A percentile compares a stretch with the other conserved stretches of the same genome.
phyloP scores from a whole-genome alignment of 1,284 basidiomycete genomes.

The Leccinum fallax region DNA sequence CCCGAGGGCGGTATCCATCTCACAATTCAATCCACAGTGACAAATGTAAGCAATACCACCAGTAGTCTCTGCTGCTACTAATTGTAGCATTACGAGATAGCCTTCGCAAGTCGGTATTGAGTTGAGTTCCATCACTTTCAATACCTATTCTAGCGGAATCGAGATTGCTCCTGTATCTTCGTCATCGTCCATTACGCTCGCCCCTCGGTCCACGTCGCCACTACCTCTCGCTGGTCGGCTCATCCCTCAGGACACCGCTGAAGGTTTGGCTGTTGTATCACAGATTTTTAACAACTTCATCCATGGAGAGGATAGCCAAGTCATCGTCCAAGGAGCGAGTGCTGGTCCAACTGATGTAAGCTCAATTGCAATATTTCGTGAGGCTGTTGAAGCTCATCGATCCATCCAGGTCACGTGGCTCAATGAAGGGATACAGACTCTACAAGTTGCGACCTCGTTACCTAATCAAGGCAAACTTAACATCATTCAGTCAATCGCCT shows the following conservation, averaged over 20 bases:
- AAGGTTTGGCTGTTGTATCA: constrained; percentile 64
- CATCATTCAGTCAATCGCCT: constrained; percentile 66
- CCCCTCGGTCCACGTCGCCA: constrained; percentile 55
- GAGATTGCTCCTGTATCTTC: constrained; percentile 60
- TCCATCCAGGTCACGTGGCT: constrained; percentile 65
- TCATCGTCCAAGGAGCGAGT: constrained; percentile 63
- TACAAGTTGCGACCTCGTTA: constrained; percentile 62
- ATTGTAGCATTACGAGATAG: constrained; percentile 32
- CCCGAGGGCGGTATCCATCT: constrained; percentile 76
- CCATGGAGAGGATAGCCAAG: constrained; percentile 63
- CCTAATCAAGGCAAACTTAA: constrained; percentile 66
- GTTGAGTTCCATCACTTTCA: constrained; percentile 64
- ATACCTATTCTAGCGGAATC: constrained; percentile 54
- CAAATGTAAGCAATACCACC: constrained; percentile 50
- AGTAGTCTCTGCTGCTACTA: constrained; percentile 7
- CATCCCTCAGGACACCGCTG: constrained; percentile 56
- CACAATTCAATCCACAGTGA: constrained; percentile 61
- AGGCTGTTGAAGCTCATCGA: constrained; percentile 9
- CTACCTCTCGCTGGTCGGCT: constrained; percentile 67
- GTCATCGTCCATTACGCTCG: constrained; percentile 56
- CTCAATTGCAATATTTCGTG: neutral
- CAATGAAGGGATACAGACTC: constrained; percentile 71
- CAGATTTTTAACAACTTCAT: constrained; percentile 75
- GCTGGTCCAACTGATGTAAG: constrained; percentile 64
- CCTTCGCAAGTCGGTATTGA: constrained; percentile 80